These are phyloP conservation scores for Hanseniaspora hatyaiensis DNA, from an alignment of 805 yeast genomes.

Conservation along the genomic window DNA sequence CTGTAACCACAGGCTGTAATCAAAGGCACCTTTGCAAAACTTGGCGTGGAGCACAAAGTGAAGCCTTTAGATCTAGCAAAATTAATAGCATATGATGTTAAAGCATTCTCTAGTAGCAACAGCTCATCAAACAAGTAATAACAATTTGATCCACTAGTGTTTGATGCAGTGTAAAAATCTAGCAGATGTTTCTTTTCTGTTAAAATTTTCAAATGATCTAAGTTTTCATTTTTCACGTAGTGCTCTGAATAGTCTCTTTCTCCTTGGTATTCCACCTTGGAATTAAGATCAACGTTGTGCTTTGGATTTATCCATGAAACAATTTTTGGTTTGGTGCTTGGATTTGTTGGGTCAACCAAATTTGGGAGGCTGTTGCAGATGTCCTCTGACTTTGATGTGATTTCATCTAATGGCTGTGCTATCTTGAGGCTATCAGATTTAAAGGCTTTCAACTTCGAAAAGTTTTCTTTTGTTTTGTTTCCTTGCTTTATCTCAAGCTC, in stretches of 20 bases:
- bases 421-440: slow-evolving; percentile 24
- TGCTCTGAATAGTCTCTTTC: slow-evolving; percentile 11
- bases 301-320: slow-evolving; percentile 42
- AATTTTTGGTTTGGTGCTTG: slow-evolving; percentile 33
- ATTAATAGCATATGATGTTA: slow-evolving; percentile 64
- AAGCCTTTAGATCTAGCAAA: slow-evolving; percentile 60
- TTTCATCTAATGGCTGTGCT: slow-evolving; percentile 18
- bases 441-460: slow-evolving; percentile 20
- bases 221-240: slow-evolving; percentile 22
- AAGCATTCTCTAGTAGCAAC: slow-evolving; percentile 79
- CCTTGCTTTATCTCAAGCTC: slow-evolving; percentile 25
- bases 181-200: slow-evolving; percentile 45
- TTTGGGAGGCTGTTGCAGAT: slow-evolving; percentile 53
- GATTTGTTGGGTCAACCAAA: slow-evolving; percentile 40
- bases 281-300: slow-evolving; percentile 8
- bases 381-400: slow-evolving; percentile 32
- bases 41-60: slow-evolving; percentile 66
- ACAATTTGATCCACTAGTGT: slow-evolving; percentile 72
- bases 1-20: slow-evolving; percentile 87
- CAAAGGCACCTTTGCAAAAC: slow-evolving; percentile 66
- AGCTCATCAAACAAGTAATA: slow-evolving; percentile 76
- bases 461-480: slow-evolving; percentile 17
- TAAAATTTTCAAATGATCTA: slow-evolving; percentile 66
- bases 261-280: slow-evolving; percentile 1
- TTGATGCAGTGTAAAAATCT: slow-evolving; percentile 61